These are phyloP conservation scores for Lachancea kluyveri DNA, from an alignment of 805 yeast species.

Conservation along the genomic window DNA sequence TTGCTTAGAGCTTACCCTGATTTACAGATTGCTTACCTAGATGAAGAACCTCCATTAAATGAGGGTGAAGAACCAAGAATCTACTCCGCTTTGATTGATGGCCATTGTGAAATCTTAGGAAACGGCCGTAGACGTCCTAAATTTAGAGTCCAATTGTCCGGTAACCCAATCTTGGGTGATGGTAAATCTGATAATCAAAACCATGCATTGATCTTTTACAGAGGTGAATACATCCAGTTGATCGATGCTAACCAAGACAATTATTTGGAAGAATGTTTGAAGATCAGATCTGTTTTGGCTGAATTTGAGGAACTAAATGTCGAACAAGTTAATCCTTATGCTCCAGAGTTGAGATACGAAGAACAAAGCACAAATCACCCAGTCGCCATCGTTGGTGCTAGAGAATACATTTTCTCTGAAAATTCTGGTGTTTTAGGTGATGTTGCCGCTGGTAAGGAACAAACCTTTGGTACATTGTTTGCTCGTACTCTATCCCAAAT, in stretches of 20 bases:
- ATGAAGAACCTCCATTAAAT: constrained; percentile 77
- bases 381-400: constrained; percentile 81
- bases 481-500: constrained; percentile 79
- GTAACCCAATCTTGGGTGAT: constrained; percentile 82
- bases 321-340: constrained; percentile 77
- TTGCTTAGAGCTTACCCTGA: constrained; percentile 80
- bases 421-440: constrained; percentile 82
- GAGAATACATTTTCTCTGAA: constrained; percentile 84
- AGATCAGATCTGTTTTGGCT: constrained; percentile 73
- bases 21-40: constrained; percentile 85
- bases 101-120: constrained; percentile 66
- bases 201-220: constrained; percentile 69
- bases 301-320: constrained; percentile 75
- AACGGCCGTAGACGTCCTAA: constrained; percentile 72
- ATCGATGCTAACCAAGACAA: constrained; percentile 86
- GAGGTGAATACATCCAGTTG: constrained; percentile 82
- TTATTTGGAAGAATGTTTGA: constrained; percentile 78
- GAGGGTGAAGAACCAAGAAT: constrained; percentile 68
- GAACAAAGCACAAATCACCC: constrained; percentile 50
- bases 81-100: constrained; percentile 75
- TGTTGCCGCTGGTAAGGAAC: constrained; percentile 88
- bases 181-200: constrained; percentile 87
- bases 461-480: constrained; percentile 79
- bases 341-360: constrained; percentile 59
- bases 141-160: constrained; percentile 71